Conservation (phyloP, 192 early-diverging fungal genomes). For the Thoreauomyces humboldtii region DNA sequence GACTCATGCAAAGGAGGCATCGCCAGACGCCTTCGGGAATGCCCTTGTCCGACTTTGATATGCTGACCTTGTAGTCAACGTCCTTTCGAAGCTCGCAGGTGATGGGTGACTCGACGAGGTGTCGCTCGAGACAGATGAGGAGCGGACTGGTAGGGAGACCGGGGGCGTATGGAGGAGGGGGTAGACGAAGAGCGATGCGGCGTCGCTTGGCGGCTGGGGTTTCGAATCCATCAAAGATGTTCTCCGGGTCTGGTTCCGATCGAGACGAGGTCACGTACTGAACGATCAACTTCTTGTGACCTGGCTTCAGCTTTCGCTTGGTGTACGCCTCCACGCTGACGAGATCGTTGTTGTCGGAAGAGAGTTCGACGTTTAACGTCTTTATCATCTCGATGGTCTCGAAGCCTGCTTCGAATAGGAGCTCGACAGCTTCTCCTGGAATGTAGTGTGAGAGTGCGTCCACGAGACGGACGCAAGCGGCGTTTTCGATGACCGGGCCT, state of each 20-base stretch:
- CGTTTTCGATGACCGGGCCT: not conserved
- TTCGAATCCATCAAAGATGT: not conserved
- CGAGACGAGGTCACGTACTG: too few species aligned
- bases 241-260: too few species aligned
- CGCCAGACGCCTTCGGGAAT: constrained; percentile 25
- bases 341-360: constrained; percentile 21
- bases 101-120: constrained; percentile 27
- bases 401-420: constrained; percentile 30
- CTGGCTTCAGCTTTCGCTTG: constrained; percentile 23
- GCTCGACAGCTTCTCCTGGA: constrained; percentile 13
- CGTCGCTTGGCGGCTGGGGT: not conserved
- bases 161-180: too few species aligned
- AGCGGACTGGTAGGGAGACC: too few species aligned
- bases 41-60: constrained; percentile 9
- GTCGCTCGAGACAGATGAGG: constrained; percentile 26
- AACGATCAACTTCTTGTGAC: constrained; percentile 28
- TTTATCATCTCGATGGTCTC: constrained; percentile 27
- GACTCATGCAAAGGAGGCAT: constrained; percentile 26
- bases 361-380: constrained; percentile 19
- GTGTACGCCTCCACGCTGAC: constrained; percentile 21
- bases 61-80: constrained; percentile 18
- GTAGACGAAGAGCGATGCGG: too few species aligned
- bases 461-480: not conserved
- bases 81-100: constrained; percentile 27
- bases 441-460: constrained; percentile 14